Evolutionary conservation across 176 grass and related monocot species (phyloP), one percentile per base, ranked within the genome.

Genomic region (Alloteropsis semialata): DNA sequence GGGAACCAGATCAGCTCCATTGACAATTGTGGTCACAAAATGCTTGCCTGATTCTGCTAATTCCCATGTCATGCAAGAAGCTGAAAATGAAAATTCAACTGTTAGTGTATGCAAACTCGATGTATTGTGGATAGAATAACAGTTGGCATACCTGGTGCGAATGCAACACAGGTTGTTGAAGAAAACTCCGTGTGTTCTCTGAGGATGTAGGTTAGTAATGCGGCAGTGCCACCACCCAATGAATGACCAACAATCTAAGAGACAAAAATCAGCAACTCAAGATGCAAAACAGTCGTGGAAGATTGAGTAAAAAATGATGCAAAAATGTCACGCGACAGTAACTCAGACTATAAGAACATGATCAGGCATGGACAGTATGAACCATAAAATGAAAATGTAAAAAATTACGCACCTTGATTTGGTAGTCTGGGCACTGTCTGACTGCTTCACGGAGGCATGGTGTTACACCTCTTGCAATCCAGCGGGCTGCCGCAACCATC

Each of bases 21-120:
- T 98, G 18, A 98, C 75, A 74, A 98, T 88, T 19, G 91, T 86
- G 4, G 84, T 92, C 68, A 98, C 90, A 84, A 98, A 98, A 56
- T 95, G 92, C 63, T 98, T 98, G 76, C 96, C 96, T 27, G 96
- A 98, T 88, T 98, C 96, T 71, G 96, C 96, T 76, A 98, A 84
- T 49, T 95, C 96, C 92, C 96, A 98, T 62, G 96, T 98, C 92
- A 98, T 98, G 79, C 96, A 98, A 58, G 91, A 94, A 91, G 96
- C 96, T 98, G 85, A 39, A 34, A 86, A 82, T 8, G 29, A 82
- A 75, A 59, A 75, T 46, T 70, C 9, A 77, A 81, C 58, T 82
- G 55, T 88, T 72, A 86, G 27, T 80, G 80, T 51, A 66, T 81
- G 60, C 44, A 49, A 79, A 65, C 24, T 37, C 22, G 30, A 74